A percentile compares a stretch with the other conserved stretches of the same genome.
Conservation (phyloP, 495 filamentous ascomycete species). For the Bathelium albidoporum region DNA sequence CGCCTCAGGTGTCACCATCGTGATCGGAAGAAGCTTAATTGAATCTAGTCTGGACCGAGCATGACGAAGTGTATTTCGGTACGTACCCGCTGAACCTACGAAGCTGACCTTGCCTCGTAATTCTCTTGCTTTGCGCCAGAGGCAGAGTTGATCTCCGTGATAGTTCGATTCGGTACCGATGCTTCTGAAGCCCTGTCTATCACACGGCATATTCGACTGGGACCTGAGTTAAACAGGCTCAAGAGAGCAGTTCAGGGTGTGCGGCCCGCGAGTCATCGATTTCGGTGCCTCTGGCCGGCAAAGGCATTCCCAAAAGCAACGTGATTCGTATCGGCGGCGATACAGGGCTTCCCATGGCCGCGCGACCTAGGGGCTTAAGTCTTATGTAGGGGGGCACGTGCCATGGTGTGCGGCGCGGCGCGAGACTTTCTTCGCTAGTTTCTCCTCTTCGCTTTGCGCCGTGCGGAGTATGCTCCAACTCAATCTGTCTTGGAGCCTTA, state of each 20-base stretch:
- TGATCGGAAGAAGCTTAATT: not conserved
- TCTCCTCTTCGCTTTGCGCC: not conserved
- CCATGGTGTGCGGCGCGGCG: not conserved
- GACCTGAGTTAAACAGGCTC: no score
- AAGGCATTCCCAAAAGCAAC: not conserved
- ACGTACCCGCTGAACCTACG: not conserved
- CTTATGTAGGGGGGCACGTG: no score
- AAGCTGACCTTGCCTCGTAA: not conserved
- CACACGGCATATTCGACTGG: not conserved
- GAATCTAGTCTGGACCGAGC: not conserved
- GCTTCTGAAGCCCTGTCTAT: not conserved
- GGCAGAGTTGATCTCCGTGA: not conserved
- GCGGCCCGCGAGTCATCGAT: not conserved
- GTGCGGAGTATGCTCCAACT: not conserved
- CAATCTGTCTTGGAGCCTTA: not conserved
- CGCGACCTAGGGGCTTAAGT: no score
- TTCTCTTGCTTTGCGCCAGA: not conserved
- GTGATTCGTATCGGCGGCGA: no score
- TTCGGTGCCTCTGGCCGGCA: not conserved
- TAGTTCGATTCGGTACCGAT: not conserved
- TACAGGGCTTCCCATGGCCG: no score
- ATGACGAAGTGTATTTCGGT: not conserved
- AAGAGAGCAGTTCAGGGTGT: no score
- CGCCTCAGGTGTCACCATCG: no score
- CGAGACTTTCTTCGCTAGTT: no score